phyloP scores from a whole-genome alignment of 139 green algal genomes.

The Yamagishiella unicocca region DNA sequence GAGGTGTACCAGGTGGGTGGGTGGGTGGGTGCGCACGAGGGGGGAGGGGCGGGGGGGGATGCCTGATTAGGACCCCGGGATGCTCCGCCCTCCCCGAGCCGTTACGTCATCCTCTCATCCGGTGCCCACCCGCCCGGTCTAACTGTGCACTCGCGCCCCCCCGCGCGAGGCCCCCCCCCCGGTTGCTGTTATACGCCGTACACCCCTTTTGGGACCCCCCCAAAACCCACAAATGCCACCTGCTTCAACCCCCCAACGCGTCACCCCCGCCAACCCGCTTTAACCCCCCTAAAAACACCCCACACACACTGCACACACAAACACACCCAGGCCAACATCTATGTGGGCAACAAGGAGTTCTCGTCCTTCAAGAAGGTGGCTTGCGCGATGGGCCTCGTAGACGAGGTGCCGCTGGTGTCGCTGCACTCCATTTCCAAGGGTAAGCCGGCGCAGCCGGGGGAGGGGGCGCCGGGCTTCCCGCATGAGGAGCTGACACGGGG shows the following conservation, averaged over 20 bases:
- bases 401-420: conserved; percentile 78
- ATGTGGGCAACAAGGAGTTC: conserved; percentile 83
- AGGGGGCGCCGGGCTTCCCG: too few species aligned
- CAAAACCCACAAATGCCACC: too few species aligned
- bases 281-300: too few species aligned
- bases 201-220: too few species aligned
- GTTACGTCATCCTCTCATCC: neutral
- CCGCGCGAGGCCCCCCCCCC: too few species aligned
- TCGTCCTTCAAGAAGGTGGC: conserved; percentile 87
- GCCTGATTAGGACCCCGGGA: neutral
- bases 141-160: neutral
- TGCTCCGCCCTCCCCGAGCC: neutral
- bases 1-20: conserved; percentile 90
- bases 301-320: too few species aligned
- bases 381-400: conserved; percentile 66
- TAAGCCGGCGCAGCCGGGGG: too few species aligned
- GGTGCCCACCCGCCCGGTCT: too few species aligned
- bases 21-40: neutral
- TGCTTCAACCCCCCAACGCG: too few species aligned
- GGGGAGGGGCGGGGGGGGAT: neutral
- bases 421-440: conserved; percentile 94
- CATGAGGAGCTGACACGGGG: too few species aligned
- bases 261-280: too few species aligned
- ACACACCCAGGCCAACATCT: conserved; percentile 96
- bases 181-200: too few species aligned